phyloP scores from a whole-genome alignment of 108 stramenopile genomes.

The Mediolabrus comicus region DNA sequence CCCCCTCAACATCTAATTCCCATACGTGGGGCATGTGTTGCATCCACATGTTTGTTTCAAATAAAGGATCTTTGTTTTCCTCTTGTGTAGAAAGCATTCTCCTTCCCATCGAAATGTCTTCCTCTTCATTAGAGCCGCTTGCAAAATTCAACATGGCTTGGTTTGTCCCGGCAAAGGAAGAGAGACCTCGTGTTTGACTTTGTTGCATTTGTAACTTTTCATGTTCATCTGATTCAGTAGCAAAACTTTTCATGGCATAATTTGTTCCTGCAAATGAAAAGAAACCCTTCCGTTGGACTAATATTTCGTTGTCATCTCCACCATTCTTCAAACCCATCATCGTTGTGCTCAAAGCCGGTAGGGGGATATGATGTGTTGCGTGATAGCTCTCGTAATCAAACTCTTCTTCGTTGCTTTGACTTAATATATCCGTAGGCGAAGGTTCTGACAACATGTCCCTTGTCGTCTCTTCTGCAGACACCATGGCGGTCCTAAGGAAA shows the following conservation, averaged over 20 bases:
- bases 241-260: not conserved
- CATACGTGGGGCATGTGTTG: not conserved
- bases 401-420: slow-evolving; percentile 5
- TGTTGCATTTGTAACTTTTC: not conserved
- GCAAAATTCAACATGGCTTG: slow-evolving; percentile 2
- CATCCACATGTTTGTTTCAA: not conserved
- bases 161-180: not conserved
- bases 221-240: not conserved
- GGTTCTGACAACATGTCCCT: not conserved
- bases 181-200: not conserved
- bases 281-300: not conserved
- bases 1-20: not conserved
- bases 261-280: slow-evolving; percentile 34
- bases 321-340: slow-evolving; percentile 24
- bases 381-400: slow-evolving; percentile 38
- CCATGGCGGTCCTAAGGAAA: not conserved
- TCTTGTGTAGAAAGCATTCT: not conserved
- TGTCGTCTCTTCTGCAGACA: not conserved
- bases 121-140: not conserved
- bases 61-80: not conserved
- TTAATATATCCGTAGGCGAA: not conserved
- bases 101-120: not conserved
- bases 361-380: slow-evolving; percentile 18
- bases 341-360: slow-evolving; percentile 31
- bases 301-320: not conserved